Percentiles rank a stretch among this genome's conserved stretches.
phyloP scores from a whole-genome alignment of 768 basidiomycete genomes.

The Neoboletus magnificus region DNA sequence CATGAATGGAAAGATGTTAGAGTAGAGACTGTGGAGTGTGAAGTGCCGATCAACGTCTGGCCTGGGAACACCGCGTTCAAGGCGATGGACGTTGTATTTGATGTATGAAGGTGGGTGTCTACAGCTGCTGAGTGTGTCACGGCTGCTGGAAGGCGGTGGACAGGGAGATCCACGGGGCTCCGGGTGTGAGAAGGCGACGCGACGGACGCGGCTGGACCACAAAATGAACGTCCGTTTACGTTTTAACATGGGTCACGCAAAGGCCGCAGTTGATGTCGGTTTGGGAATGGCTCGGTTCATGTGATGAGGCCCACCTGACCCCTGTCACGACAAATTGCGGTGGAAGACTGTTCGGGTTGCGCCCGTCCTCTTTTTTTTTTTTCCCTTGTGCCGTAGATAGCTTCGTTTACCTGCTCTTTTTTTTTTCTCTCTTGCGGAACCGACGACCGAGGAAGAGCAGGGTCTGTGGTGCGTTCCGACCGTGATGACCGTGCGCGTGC shows the following conservation, averaged over 20 bases:
- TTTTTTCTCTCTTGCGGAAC: background rate
- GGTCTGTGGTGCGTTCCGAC: background rate
- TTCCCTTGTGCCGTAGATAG: background rate
- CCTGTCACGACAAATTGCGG: constrained; percentile 3
- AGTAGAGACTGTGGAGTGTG: constrained; percentile 91
- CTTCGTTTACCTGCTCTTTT: background rate
- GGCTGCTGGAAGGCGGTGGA: background rate
- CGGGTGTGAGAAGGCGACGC: background rate
- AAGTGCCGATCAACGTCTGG: constrained; percentile 86
- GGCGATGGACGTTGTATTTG: constrained; percentile 74
- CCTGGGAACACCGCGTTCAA: constrained; percentile 87
- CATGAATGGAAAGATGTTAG: constrained; percentile 63
- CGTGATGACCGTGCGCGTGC: background rate
- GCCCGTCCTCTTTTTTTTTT: background rate
- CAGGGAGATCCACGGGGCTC: background rate
- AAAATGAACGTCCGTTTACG: background rate
- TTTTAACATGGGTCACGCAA: background rate
- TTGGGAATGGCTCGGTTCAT: background rate
- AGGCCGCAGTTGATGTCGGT: constrained; percentile 8
- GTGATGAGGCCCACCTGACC: constrained; percentile 15
- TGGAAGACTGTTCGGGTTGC: background rate
- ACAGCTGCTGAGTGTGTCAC: background rate
- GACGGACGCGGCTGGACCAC: background rate
- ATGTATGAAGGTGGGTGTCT: constrained; percentile 42
- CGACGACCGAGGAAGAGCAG: background rate